These are phyloP conservation scores for Polyporus arcularius DNA, from an alignment of 768 basidiomycete species.

Conservation along the genomic window DNA sequence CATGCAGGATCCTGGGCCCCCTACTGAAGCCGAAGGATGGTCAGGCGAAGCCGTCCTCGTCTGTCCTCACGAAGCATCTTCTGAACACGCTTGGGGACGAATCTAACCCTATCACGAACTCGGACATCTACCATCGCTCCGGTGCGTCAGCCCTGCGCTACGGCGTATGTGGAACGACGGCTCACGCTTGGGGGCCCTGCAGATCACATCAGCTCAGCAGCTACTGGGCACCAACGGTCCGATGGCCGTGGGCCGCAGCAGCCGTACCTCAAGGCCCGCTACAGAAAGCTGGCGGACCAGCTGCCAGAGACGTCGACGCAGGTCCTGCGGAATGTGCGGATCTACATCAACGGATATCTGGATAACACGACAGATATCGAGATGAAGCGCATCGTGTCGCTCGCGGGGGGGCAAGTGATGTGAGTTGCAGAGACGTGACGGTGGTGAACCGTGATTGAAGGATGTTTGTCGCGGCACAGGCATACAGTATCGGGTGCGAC, in stretches of 20 bases:
- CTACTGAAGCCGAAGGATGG: constrained; percentile 30
- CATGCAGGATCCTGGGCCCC: constrained; percentile 32
- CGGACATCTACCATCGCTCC: constrained; percentile 60
- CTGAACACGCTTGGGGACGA: constrained; percentile 60
- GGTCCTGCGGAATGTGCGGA: constrained; percentile 43
- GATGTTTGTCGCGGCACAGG: constrained; percentile 35
- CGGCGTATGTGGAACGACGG: neutral
- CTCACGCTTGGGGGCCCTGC: constrained; percentile 1
- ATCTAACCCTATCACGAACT: constrained; percentile 80
- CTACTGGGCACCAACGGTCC: constrained; percentile 44
- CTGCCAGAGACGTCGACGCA: constrained; percentile 17
- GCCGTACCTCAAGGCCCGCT: constrained; percentile 24
- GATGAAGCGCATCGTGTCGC: constrained; percentile 66
- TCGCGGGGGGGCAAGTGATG: constrained; percentile 68
- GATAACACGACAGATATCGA: constrained; percentile 76
- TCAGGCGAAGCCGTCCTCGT: constrained; percentile 37
- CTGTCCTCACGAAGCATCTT: constrained; percentile 58
- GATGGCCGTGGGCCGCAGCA: constrained; percentile 26
- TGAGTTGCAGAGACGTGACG: constrained; percentile 30
- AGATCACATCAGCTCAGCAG: constrained; percentile 63
- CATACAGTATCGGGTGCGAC: constrained; percentile 62
- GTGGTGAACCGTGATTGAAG: constrained; percentile 16
- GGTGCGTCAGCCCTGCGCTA: constrained; percentile 39
- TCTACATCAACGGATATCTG: constrained; percentile 76
- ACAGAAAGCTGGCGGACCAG: constrained; percentile 31